Conservation (phyloP, 2,329 filamentous ascomycete species). For the Alternaria gaisen region DNA sequence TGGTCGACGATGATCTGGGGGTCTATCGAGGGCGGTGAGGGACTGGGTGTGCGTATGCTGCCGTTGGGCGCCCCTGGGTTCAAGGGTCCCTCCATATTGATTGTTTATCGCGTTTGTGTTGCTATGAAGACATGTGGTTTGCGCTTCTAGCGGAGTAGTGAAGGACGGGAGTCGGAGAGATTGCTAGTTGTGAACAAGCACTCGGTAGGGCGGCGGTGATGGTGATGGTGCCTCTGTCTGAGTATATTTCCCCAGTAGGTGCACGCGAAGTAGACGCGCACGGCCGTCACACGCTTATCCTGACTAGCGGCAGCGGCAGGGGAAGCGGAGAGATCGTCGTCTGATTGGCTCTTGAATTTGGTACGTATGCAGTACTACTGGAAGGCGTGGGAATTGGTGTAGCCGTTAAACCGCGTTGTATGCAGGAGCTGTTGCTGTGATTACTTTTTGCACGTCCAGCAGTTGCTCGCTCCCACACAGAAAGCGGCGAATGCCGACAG, state of each 20-base stretch:
- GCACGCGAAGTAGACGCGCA: constrained; percentile 28
- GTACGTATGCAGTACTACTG: constrained; percentile 10
- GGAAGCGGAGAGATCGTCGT: constrained; percentile 26
- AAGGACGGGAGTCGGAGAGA: constrained; percentile 11
- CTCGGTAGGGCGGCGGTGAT: constrained; percentile 30
- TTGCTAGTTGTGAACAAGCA: constrained; percentile 16
- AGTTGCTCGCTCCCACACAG: neutral
- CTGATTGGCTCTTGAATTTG: constrained; percentile 29
- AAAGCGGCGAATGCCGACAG: constrained; percentile 5
- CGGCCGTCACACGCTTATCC: constrained; percentile 22
- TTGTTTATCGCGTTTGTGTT: constrained; percentile 33
- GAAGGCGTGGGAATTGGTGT: constrained; percentile 1
- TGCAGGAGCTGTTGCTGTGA: neutral
- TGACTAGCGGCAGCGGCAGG: constrained; percentile 32
- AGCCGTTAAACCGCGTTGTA: neutral
- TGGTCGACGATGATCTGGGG: constrained; percentile 60
- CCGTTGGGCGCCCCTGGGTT: constrained; percentile 52
- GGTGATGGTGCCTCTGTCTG: constrained; percentile 36
- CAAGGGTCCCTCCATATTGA: constrained; percentile 54
- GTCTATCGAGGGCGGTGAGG: constrained; percentile 54
- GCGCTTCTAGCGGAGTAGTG: constrained; percentile 25
- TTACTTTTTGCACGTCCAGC: constrained; percentile 3
- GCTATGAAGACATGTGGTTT: constrained; percentile 46
- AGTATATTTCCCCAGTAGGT: constrained; percentile 22
- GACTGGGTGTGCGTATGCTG: constrained; percentile 47